Percentiles rank a stretch among this genome's conserved stretches.
Evolutionary conservation across 108 stramenopile genomes (phyloP).

Genomic region (Skeletonema grethae): DNA sequence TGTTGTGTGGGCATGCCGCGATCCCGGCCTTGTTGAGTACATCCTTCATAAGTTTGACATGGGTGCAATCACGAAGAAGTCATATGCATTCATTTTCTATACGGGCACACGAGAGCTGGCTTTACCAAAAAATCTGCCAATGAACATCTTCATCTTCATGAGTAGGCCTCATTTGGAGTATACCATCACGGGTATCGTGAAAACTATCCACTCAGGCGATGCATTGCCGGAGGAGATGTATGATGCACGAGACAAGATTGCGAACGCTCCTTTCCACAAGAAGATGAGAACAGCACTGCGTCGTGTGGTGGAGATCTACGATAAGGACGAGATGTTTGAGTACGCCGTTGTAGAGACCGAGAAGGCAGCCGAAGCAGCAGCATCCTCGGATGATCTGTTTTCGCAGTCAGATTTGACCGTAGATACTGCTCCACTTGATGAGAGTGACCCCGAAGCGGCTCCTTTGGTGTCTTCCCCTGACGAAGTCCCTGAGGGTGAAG

Average conservation of each 20-base stretch:
- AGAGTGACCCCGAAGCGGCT: no score
- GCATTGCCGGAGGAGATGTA: neutral
- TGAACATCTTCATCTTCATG: neutral
- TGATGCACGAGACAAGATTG: neutral
- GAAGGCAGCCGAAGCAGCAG: neutral
- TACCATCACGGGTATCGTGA: neutral
- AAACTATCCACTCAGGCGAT: neutral
- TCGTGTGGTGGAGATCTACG: neutral
- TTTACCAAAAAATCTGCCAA: neutral
- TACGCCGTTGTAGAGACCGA: neutral
- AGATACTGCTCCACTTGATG: no score
- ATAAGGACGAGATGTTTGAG: neutral
- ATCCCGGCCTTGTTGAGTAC: constrained; percentile 15
- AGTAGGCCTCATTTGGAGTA: neutral
- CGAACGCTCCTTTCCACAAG: neutral
- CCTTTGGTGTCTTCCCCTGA: no score
- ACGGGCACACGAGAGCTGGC: constrained; percentile 20
- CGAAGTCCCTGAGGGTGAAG: no score
- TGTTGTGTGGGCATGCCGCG: constrained; percentile 9
- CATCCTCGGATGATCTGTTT: no score
- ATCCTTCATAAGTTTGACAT: constrained; percentile 1
- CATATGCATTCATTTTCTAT: constrained; percentile 9
- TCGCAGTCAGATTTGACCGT: no score
- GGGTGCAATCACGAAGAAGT: constrained; percentile 1
- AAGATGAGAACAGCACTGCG: neutral